These are phyloP conservation scores for Fusarium sp. DNA, from an alignment of 2,329 filamentous ascomycete genomes.

Conservation along the genomic window DNA sequence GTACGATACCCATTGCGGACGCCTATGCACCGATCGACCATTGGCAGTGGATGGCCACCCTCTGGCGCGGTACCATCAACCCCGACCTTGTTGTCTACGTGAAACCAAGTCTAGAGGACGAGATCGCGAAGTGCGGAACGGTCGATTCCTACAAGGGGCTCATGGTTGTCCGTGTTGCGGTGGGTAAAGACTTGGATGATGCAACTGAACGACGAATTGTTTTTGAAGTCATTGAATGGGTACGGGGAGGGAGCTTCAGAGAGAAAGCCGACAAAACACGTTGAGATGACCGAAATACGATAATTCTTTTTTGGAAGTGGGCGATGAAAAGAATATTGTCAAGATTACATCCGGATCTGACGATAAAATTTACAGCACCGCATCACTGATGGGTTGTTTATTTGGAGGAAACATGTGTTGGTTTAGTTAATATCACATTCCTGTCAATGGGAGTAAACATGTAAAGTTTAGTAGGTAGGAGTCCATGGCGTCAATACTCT, in stretches of 20 bases:
- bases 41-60: constrained; percentile 96
- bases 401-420: constrained; percentile 1
- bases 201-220: constrained; percentile 77
- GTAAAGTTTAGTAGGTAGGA: constrained; percentile 13
- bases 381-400: neutral
- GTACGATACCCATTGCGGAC: constrained; percentile 77
- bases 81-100: constrained; percentile 83
- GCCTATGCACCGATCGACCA: constrained; percentile 86
- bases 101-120: constrained; percentile 51
- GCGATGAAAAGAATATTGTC: neutral
- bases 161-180: constrained; percentile 63
- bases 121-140: constrained; percentile 51
- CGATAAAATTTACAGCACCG: neutral
- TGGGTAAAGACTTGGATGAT: constrained; percentile 65
- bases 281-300: constrained; percentile 11
- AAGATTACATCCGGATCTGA: neutral
- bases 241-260: constrained; percentile 60
- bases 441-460: neutral
- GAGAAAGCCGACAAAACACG: constrained; percentile 35
- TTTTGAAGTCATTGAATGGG: constrained; percentile 90
- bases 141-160: constrained; percentile 66
- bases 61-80: constrained; percentile 88
- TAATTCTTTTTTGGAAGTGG: neutral
- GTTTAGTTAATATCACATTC: constrained; percentile 14
- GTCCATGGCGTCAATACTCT: constrained; percentile 2